phyloP scores from a whole-genome alignment of 1,139 yeast genomes.

The Blastobotrys proliferans region DNA sequence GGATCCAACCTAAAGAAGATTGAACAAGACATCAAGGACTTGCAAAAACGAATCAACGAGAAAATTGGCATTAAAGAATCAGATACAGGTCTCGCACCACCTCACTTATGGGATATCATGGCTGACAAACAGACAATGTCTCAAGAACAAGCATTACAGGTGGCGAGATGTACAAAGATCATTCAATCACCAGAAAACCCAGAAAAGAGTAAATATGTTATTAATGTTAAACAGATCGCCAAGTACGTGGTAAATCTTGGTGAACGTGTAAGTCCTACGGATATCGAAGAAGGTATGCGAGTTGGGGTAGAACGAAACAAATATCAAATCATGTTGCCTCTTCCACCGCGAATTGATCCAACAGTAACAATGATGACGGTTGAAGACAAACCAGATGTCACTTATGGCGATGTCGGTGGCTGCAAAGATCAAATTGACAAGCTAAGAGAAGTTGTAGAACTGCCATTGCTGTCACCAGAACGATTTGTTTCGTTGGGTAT shows the following conservation, averaged over 20 bases:
- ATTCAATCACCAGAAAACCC: conserved; percentile 68
- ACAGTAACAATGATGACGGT: conserved; percentile 99
- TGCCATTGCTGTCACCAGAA: conserved; percentile 92
- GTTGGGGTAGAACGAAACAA: conserved; percentile 98
- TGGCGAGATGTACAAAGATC: conserved; percentile 97
- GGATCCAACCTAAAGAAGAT: conserved; percentile 72
- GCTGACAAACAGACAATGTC: conserved; percentile 93
- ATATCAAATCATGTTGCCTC: conserved; percentile 92
- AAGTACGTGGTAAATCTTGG: conserved; percentile 96
- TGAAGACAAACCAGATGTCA: conserved; percentile 92
- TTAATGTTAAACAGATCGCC: conserved; percentile 96
- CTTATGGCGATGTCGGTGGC: conserved; percentile 89
- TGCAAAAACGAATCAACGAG: conserved; percentile 85
- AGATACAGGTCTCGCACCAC: conserved; percentile 94
- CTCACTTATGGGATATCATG: conserved; percentile 94
- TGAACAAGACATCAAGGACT: conserved; percentile 78
- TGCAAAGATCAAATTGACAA: conserved; percentile 97
- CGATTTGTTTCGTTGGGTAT: conserved; percentile 93
- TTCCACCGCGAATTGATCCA: conserved; percentile 97
- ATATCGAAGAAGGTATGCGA: conserved; percentile 98
- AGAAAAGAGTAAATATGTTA: conserved; percentile 86
- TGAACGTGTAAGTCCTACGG: conserved; percentile 95
- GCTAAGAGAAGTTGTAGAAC: conserved; percentile 92
- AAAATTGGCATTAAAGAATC: conserved; percentile 91
- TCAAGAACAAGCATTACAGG: conserved; percentile 94